A percentile compares a stretch with the other conserved stretches of the same genome.
Evolutionary conservation across 2,329 filamentous ascomycete species (phyloP).

Genomic region (Xylariaceae sp.): DNA sequence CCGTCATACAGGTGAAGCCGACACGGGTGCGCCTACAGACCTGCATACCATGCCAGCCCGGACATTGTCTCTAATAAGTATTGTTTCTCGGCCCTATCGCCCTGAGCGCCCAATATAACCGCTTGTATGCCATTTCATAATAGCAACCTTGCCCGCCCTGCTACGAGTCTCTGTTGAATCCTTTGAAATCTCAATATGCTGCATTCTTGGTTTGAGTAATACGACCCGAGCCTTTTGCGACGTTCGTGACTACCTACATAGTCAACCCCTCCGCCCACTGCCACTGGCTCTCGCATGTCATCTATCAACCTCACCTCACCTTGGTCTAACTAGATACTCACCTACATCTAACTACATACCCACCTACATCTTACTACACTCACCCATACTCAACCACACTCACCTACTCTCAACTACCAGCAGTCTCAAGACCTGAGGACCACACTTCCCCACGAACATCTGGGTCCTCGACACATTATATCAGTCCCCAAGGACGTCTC

Average conservation of each 20-base stretch:
- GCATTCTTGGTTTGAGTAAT: conserved; percentile 22
- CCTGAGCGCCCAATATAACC: conserved; percentile 31
- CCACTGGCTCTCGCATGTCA: too few relatives aligned
- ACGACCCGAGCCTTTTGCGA: conserved; percentile 12
- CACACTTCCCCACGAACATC: too few relatives aligned
- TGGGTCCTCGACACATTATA: conserved; percentile 2
- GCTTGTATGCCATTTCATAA: conserved; percentile 22
- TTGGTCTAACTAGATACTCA: too few relatives aligned
- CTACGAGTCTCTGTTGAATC: conserved; percentile 19
- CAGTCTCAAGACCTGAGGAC: too few relatives aligned
- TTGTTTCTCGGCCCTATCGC: conserved; percentile 28
- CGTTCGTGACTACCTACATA: too few relatives aligned
- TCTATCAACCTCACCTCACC: too few relatives aligned
- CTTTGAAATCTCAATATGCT: conserved; percentile 20
- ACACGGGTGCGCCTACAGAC: conserved; percentile 23
- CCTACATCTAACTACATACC: too few relatives aligned
- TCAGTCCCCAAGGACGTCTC: background rate
- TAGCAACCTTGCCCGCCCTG: conserved; percentile 19
- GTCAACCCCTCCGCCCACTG: too few relatives aligned
- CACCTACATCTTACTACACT: conserved; percentile 3
- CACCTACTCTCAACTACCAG: too few relatives aligned
- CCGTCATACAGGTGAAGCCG: conserved; percentile 26
- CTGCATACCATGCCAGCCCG: conserved; percentile 29
- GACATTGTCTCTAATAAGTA: conserved; percentile 27
- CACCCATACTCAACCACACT: conserved; percentile 1